Evolutionary conservation across 2,329 filamentous ascomycete genomes (phyloP).

Genomic region (Chaetomium sp.): DNA sequence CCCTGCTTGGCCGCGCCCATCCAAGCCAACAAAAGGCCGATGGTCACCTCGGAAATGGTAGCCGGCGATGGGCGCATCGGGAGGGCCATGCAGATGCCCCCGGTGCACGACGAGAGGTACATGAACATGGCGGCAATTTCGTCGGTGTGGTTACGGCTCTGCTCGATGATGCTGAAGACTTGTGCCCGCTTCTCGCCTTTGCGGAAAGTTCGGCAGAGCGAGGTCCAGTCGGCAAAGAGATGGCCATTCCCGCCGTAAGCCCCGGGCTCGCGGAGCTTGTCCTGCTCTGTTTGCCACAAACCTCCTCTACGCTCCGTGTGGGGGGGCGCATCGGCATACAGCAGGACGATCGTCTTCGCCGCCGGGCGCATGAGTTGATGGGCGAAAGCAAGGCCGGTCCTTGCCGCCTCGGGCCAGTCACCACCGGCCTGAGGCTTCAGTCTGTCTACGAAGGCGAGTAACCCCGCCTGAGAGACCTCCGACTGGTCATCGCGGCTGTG

Average conservation of each 20-base stretch:
- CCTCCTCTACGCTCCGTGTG: constrained; percentile 42
- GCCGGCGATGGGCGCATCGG: constrained; percentile 26
- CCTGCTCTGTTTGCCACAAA: constrained; percentile 37
- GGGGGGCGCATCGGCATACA: constrained; percentile 54
- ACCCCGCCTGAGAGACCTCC: constrained; percentile 38
- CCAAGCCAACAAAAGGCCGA: constrained; percentile 48
- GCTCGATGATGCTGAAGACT: constrained; percentile 48
- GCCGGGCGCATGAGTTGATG: constrained; percentile 51
- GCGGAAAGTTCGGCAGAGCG: constrained; percentile 41
- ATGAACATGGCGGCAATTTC: constrained; percentile 42
- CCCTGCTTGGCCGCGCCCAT: constrained; percentile 44
- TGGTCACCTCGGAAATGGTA: constrained; percentile 46
- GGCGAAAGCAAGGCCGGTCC: constrained; percentile 52
- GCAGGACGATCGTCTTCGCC: constrained; percentile 52
- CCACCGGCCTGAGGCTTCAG: constrained; percentile 43
- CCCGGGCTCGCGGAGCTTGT: constrained; percentile 22
- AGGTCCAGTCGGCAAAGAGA: constrained; percentile 50
- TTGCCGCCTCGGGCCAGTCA: constrained; percentile 52
- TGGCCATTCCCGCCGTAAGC: constrained; percentile 41
- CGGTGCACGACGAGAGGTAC: constrained; percentile 47
- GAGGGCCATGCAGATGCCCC: constrained; percentile 45
- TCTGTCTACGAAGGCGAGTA: constrained; percentile 42
- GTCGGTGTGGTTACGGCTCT: constrained; percentile 3
- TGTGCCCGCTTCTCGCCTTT: constrained; percentile 45
- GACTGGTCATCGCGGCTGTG: constrained; percentile 30